These are phyloP conservation scores for Cicer chorassanicum DNA, from an alignment of 306 rosid species.

Conservation along the genomic window DNA sequence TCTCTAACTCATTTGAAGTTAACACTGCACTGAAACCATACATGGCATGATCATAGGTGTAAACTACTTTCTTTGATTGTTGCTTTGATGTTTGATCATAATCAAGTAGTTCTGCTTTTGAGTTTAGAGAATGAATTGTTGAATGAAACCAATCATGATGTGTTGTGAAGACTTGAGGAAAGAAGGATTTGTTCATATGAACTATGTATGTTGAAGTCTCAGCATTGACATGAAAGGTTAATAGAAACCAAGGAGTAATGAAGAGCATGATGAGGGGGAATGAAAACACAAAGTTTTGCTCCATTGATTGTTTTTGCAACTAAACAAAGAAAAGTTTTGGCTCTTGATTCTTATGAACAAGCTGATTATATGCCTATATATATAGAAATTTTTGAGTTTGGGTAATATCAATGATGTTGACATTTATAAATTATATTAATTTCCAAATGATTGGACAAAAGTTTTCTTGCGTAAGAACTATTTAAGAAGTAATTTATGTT, in stretches of 20 bases:
- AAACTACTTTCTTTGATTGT: slow-evolving; percentile 20
- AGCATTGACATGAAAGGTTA: slow-evolving; percentile 20
- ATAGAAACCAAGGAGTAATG: slow-evolving; percentile 21
- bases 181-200: slow-evolving; percentile 45
- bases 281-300: slow-evolving; percentile 9
- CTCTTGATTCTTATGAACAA: background rate
- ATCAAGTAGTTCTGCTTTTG: background rate
- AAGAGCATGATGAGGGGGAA: slow-evolving; percentile 11
- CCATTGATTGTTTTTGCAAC: slow-evolving; percentile 22
- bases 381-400: background rate
- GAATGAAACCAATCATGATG: slow-evolving; percentile 44
- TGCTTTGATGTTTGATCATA: background rate
- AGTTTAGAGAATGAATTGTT: slow-evolving; percentile 32
- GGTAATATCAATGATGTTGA: slow-evolving; percentile 32
- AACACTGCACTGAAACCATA: slow-evolving; percentile 45
- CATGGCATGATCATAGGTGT: slow-evolving; percentile 43
- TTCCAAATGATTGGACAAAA: slow-evolving; percentile 1
- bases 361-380: slow-evolving; percentile 25
- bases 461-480: background rate
- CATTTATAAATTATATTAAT: slow-evolving; percentile 2
- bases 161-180: slow-evolving; percentile 38
- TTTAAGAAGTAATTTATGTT: background rate
- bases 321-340: slow-evolving; percentile 4
- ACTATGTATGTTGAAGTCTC: slow-evolving; percentile 46
- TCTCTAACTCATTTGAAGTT: slow-evolving; percentile 40